These are phyloP conservation scores for Ascochyta rabiei DNA, from an alignment of 2,329 filamentous ascomycete genomes.

Conservation along the genomic window DNA sequence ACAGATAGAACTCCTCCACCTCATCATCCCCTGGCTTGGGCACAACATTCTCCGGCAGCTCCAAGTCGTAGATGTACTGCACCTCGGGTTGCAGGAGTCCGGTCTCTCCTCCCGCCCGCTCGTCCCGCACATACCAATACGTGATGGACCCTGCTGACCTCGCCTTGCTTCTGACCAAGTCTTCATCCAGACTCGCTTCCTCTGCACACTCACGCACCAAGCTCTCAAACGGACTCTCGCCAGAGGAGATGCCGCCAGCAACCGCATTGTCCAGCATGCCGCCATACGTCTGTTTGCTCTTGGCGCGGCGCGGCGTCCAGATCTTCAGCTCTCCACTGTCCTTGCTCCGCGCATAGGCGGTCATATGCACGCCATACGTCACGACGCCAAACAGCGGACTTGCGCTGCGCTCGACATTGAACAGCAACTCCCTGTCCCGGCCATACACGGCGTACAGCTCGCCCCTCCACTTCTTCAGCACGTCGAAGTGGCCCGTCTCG, in stretches of 20 bases:
- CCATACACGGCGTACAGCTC: conserved; percentile 53
- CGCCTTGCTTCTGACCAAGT: conserved; percentile 67
- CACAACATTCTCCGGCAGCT: conserved; percentile 70
- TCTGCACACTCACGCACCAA: conserved; percentile 86
- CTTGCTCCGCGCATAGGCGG: conserved; percentile 43
- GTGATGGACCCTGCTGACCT: conserved; percentile 73
- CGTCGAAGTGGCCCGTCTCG: conserved; percentile 70
- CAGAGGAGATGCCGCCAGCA: conserved; percentile 81
- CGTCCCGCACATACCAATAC: conserved; percentile 82
- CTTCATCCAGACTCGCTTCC: conserved; percentile 80
- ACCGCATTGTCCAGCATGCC: conserved; percentile 96
- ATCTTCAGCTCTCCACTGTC: conserved; percentile 68
- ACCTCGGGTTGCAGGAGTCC: conserved; percentile 87
- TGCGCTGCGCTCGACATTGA: conserved; percentile 52
- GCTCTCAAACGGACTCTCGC: conserved; percentile 80
- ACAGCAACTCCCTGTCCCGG: conserved; percentile 45
- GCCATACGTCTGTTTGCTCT: conserved; percentile 82
- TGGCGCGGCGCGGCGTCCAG: conserved; percentile 81
- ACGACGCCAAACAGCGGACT: conserved; percentile 53
- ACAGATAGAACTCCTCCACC: conserved; percentile 82
- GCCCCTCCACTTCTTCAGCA: conserved; percentile 61
- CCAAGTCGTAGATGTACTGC: conserved; percentile 90
- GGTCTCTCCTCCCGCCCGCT: conserved; percentile 77
- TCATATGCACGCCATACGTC: conserved; percentile 53
- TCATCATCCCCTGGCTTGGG: conserved; percentile 85